Conservation (phyloP, 2,329 filamentous ascomycete genomes). For the Botryotinia convoluta region DNA sequence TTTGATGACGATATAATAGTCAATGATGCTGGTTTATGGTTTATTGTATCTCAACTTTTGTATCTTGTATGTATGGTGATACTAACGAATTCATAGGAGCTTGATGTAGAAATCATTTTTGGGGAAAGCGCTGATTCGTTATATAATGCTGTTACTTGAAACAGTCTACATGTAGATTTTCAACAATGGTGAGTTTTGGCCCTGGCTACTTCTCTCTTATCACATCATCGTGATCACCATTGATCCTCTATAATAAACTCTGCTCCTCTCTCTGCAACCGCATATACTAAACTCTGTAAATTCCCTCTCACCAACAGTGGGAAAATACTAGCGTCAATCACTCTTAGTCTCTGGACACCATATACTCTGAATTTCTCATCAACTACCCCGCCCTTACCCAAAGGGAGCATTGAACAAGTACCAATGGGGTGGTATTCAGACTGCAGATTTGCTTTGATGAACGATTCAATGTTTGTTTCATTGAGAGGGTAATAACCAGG, state of each 20-base stretch:
- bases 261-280: slow-evolving; percentile 10
- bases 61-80: not conserved
- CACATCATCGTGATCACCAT: not conserved
- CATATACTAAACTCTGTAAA: slow-evolving; percentile 19
- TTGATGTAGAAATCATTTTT: not conserved
- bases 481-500: not conserved
- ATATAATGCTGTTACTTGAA: not conserved
- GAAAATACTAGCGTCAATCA: slow-evolving; percentile 16
- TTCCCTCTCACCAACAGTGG: slow-evolving; percentile 16
- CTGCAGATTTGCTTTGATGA: not conserved
- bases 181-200: not conserved
- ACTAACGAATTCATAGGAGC: not conserved
- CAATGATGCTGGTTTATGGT: not conserved
- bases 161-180: not conserved
- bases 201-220: not conserved
- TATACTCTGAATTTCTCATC: slow-evolving; percentile 18
- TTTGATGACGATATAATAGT: not conserved
- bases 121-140: not conserved
- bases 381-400: not conserved
- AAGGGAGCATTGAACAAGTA: slow-evolving; percentile 16
- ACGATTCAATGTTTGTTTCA: not conserved
- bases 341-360: slow-evolving; percentile 16
- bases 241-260: not conserved
- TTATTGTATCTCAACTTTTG: not conserved
- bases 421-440: slow-evolving; percentile 17